Percentiles rank a stretch among this genome's conserved stretches.
Conservation (phyloP, 495 filamentous ascomycete genomes). For the Daldinia vernicosa region DNA sequence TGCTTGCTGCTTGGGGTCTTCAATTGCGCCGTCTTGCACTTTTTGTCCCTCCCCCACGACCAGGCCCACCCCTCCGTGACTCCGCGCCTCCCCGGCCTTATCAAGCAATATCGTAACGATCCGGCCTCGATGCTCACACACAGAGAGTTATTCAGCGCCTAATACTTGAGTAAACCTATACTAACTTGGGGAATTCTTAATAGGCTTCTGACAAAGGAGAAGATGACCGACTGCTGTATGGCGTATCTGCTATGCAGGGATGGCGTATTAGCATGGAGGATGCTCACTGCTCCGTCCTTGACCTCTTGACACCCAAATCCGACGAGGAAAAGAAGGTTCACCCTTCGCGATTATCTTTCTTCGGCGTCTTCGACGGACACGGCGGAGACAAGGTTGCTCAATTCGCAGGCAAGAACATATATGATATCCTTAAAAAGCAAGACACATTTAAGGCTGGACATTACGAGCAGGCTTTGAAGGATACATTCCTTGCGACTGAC, state of each 20-base stretch:
- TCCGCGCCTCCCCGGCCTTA: constrained; percentile 39
- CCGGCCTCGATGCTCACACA: constrained; percentile 20
- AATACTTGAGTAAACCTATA: not conserved
- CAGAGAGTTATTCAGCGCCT: constrained; percentile 31
- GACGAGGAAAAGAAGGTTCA: constrained; percentile 68
- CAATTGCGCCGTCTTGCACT: constrained; percentile 30
- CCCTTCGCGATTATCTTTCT: constrained; percentile 85
- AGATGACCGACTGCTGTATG: constrained; percentile 91
- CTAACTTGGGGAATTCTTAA: constrained; percentile 27
- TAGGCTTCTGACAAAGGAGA: constrained; percentile 88
- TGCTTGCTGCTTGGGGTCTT: constrained; percentile 13
- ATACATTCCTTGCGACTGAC: constrained; percentile 96
- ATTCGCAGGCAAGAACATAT: constrained; percentile 91
- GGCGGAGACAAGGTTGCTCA: constrained; percentile 95
- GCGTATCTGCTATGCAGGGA: constrained; percentile 98
- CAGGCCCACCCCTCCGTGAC: constrained; percentile 27
- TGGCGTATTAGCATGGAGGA: constrained; percentile 99
- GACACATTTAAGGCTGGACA: constrained; percentile 89
- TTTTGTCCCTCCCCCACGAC: constrained; percentile 7
- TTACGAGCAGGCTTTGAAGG: constrained; percentile 95
- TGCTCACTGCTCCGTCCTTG: constrained; percentile 86
- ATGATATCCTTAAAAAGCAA: constrained; percentile 93
- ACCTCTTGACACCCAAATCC: constrained; percentile 73
- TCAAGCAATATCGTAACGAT: constrained; percentile 33
- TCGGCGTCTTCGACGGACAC: constrained; percentile 98